Evolutionary conservation across 306 rosid genomes (phyloP), one percentile per base, ranked within the genome.

Genomic region (Lathyrus sativus): DNA sequence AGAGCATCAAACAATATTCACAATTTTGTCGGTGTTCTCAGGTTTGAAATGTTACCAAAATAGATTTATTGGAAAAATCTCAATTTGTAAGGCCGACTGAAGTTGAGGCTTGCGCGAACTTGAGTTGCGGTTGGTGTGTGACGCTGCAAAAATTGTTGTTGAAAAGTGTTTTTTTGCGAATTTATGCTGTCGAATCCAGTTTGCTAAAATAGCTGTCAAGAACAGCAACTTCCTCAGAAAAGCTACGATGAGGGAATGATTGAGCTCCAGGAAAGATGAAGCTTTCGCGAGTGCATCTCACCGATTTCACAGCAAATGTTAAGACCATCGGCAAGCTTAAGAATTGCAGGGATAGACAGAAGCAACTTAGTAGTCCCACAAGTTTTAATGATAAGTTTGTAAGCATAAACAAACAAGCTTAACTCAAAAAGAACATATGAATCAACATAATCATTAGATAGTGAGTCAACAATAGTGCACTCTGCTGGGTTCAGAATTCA

Each of bases 361-460:
- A 93, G 99, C 85, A 93, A 65, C 61, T 93, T 93, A 0, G 99
- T 93, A 3, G 99, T 90, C 49, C 99, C 99, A 2, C 99, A 93
- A 7, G 99, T 93, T 76, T 93, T 93, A 78, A 93, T 93, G 26
- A 93, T 86, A 35, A 93, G 35, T 59, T 93, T 86, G 63, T 86
- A 87, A 1, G 98, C 86, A 54, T 87, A 88, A 54, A 92, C 85
- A 53, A 92, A 92, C 14, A 92, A 77, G 88, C 99, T 93, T 9
- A 97, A 93, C 72, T 93, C 99, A 0, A 97, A 93, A 10, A 93
- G 99, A 65, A 93, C 97, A 49, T 93, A 90, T 6, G 99, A 93
- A 78, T 93, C 99, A 39, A 93, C 74, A 63, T 78, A 12, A 37
- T 84, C 97, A 17, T 93, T 93, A 2, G 89, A 93, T 58, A 88